A percentile compares a stretch with the other conserved stretches of the same genome.
These are phyloP conservation scores for Microdochium bolleyi DNA, from an alignment of 2,329 filamentous ascomycete species.

Conservation along the genomic window DNA sequence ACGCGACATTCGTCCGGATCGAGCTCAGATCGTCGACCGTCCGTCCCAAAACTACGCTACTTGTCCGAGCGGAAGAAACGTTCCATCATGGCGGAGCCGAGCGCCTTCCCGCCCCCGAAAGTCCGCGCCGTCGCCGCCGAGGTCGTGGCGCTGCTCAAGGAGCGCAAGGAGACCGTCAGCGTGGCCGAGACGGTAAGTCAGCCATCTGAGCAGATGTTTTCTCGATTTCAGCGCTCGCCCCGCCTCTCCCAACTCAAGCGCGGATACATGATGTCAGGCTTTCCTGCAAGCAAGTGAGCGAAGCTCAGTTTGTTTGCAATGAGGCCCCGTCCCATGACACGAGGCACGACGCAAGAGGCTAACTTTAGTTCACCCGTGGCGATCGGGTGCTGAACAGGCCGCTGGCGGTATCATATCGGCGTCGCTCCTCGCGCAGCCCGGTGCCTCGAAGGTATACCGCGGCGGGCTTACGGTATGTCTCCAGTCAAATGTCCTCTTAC, in stretches of 20 bases:
- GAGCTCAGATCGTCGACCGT: background rate
- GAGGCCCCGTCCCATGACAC: too few relatives aligned
- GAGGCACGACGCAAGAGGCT: too few relatives aligned
- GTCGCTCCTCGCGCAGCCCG: conserved; percentile 47
- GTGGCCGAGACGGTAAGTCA: conserved; percentile 50
- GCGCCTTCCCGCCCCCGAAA: conserved; percentile 18
- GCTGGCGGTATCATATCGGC: conserved; percentile 55
- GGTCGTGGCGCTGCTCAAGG: conserved; percentile 43
- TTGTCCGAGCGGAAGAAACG: too few relatives aligned
- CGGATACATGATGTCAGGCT: conserved; percentile 4
- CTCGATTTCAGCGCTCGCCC: too few relatives aligned
- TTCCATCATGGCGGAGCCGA: background rate
- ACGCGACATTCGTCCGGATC: background rate
- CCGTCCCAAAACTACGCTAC: background rate
- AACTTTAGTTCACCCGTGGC: too few relatives aligned
- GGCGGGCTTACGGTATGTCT: conserved; percentile 47
- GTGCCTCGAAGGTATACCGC: conserved; percentile 49
- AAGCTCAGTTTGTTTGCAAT: too few relatives aligned
- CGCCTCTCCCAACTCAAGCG: too few relatives aligned
- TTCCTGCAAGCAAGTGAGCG: too few relatives aligned
- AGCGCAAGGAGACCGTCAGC: conserved; percentile 47
- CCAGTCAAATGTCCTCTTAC: too few relatives aligned
- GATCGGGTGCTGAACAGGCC: too few relatives aligned
- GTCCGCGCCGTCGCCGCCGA: conserved; percentile 35
- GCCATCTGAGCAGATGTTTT: conserved; percentile 1